These are phyloP conservation scores for Phytophthora litchii DNA, from an alignment of 352 stramenopile genomes.

Conservation along the genomic window DNA sequence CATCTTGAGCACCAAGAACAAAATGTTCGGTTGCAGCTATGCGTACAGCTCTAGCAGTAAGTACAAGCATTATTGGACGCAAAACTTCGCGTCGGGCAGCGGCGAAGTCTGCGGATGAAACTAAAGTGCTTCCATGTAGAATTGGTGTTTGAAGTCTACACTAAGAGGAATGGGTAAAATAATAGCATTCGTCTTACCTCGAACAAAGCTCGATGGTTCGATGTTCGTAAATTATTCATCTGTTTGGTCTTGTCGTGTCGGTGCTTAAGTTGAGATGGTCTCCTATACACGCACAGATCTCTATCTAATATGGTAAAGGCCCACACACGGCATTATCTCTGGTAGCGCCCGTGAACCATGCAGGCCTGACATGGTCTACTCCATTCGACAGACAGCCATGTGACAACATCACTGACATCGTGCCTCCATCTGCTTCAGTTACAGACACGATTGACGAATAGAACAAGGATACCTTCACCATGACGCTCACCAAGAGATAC, in stretches of 20 bases:
- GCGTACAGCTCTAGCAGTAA: conserved; percentile 36
- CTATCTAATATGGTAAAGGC: background rate
- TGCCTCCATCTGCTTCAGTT: background rate
- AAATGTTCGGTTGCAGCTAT: conserved; percentile 40
- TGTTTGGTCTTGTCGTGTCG: background rate
- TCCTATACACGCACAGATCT: conserved; percentile 10
- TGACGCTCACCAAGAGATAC: background rate
- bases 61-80: conserved; percentile 64
- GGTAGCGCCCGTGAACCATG: background rate
- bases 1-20: conserved; percentile 41
- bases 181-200: conserved; percentile 2
- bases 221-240: background rate
- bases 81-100: conserved; percentile 44
- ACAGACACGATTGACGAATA: background rate
- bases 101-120: conserved; percentile 29
- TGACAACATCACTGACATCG: background rate
- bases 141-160: conserved; percentile 9
- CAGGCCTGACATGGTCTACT: background rate
- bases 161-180: conserved; percentile 7
- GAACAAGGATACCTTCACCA: background rate
- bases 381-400: background rate
- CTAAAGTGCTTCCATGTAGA: background rate
- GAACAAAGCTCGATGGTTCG: background rate
- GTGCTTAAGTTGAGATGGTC: background rate
- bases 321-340: background rate